Percentiles rank a stretch among this genome's conserved stretches.
Conservation (phyloP, 345 rosid species). For the Capsella bursapastoris region DNA sequence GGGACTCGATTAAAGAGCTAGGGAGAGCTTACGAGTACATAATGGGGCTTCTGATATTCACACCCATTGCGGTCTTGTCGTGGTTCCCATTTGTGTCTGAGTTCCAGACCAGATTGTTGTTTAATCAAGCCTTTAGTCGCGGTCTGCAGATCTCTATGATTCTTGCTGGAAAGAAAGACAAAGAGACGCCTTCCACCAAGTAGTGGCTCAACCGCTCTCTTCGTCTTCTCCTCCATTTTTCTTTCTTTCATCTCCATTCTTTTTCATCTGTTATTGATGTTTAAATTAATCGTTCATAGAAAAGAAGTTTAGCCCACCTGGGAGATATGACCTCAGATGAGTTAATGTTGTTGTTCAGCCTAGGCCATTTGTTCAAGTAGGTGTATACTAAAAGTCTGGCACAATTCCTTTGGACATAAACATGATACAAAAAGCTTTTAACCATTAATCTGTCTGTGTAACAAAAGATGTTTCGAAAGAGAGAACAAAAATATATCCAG, state of each 20-base stretch:
- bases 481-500: not conserved
- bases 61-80: slow-evolving; percentile 72
- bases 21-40: slow-evolving; percentile 84
- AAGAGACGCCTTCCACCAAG: slow-evolving; percentile 40
- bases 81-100: slow-evolving; percentile 92
- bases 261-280: not conserved
- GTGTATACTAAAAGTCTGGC: not conserved
- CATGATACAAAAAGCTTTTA: not conserved
- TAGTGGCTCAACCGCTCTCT: slow-evolving; percentile 17
- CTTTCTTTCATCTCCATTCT: slow-evolving; percentile 14
- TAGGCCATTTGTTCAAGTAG: slow-evolving; percentile 24
- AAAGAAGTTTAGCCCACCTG: slow-evolving; percentile 5
- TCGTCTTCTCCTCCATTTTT: not conserved
- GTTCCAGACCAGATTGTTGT: slow-evolving; percentile 86
- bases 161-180: slow-evolving; percentile 66
- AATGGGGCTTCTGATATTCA: slow-evolving; percentile 77
- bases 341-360: not conserved
- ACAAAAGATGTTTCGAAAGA: not conserved
- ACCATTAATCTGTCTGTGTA: not conserved
- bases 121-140: slow-evolving; percentile 96
- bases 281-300: not conserved
- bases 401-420: not conserved
- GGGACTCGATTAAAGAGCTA: slow-evolving; percentile 92
- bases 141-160: slow-evolving; percentile 96
- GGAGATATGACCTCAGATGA: not conserved